phyloP scores from a whole-genome alignment of 2,329 filamentous ascomycete genomes.

The Verruconis gallopava region DNA sequence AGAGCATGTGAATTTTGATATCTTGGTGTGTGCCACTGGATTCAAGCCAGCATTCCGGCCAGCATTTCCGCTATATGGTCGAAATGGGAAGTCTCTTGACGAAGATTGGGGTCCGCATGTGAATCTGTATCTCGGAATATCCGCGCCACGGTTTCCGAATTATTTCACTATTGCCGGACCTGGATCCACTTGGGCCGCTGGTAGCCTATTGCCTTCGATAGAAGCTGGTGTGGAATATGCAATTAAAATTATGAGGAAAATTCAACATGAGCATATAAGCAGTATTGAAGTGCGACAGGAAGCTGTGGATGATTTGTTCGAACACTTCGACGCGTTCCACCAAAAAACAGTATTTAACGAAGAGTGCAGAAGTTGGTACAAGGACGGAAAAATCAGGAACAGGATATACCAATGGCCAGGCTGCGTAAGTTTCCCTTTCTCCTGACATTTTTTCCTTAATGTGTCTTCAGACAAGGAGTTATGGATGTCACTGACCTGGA shows the following conservation, averaged over 20 bases:
- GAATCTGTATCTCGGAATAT: slow-evolving; percentile 10
- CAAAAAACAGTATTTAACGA: slow-evolving; percentile 23
- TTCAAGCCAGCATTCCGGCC: slow-evolving; percentile 21
- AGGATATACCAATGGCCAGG: slow-evolving; percentile 23
- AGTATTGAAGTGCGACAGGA: slow-evolving; percentile 25
- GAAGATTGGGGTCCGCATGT: slow-evolving; percentile 4
- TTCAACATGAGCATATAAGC: slow-evolving; percentile 24
- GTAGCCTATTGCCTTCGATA: background rate
- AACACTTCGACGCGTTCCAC: slow-evolving; percentile 23
- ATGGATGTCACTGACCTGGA: background rate
- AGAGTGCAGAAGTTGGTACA: slow-evolving; percentile 25
- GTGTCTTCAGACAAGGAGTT: background rate
- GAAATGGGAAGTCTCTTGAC: slow-evolving; percentile 5
- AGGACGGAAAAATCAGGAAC: slow-evolving; percentile 23
- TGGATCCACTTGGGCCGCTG: background rate
- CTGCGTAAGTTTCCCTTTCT: background rate
- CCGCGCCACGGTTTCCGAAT: slow-evolving; percentile 10
- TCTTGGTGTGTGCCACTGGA: slow-evolving; percentile 23
- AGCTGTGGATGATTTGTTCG: slow-evolving; percentile 23
- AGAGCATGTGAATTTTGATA: slow-evolving; percentile 19
- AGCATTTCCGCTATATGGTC: slow-evolving; percentile 3
- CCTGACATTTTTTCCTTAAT: too few relatives aligned
- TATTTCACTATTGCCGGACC: slow-evolving; percentile 7
- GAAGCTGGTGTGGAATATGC: slow-evolving; percentile 18
- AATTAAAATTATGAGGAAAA: slow-evolving; percentile 28